Base-by-base conservation (phyloP, 2,329 filamentous ascomycete species). In the Sphaerulina vaccinii region DNA sequence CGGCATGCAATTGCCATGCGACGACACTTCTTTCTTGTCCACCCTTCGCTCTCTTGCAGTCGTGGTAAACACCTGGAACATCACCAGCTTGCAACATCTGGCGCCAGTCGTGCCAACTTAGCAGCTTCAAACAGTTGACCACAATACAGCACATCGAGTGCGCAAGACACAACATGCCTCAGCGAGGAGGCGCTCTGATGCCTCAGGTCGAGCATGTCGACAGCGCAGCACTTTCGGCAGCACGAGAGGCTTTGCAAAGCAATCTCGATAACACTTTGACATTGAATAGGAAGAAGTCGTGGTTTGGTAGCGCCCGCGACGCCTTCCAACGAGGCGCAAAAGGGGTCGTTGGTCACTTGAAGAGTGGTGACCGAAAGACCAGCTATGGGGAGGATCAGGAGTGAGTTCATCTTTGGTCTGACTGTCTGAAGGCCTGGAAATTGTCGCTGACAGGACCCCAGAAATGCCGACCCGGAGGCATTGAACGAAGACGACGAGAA, bases 221-320 rank as follows among this genome's bases (percentile, higher is more conserved):
- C 18, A 35, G 39, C 39, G 44, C 32, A 6, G 39, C 49, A 35
- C 52, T 52, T 11, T 56, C 57, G 10, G 52, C 52, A 11, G 57
- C 57, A 11, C 51, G 50, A 29, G 52, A 57, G 9, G 54, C 57
- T 9, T 49, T 59, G 41, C 54, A 59, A 16, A 46, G 52, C 38
- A 52, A 51, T 37, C 53, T 55, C 15, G 49, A 57, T 29, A 52
- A 16, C 39, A 40, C 51, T 38, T 44, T 57, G 49, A 55, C 56
- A 24, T 36, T 61, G 45, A 52, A 50, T 39, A 57, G 43, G 35
- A 59, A 60, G 52, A 56, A 53, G 44, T 60, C 59, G 27, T 61
- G 59, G 59, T 60, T 59, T 38, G 54, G 55, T 21, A 60, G 55
- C 49, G 55, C 57, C 47, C 55, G 55, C 22, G 48, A 48, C n/a